Evolutionary conservation across 2,329 filamentous ascomycete genomes (phyloP), one percentile per base, ranked within the genome.

Genomic region (Cryphonectria naterciae): DNA sequence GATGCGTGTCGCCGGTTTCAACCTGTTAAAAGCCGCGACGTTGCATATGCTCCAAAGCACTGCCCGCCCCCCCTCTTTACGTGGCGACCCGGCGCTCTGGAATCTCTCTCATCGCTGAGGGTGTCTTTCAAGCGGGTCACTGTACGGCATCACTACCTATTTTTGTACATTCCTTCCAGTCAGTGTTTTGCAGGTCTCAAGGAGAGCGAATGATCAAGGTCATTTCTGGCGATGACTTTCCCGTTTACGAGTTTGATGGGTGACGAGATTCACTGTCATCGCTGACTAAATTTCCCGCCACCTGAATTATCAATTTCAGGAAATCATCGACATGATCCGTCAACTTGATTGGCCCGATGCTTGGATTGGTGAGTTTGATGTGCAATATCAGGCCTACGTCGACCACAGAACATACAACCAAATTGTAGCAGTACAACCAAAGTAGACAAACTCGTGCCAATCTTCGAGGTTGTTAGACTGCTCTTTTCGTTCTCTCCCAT

Each of bases 11-110:
- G 10, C 7, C 17, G 35, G 35, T 35, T 61, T 8, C 11, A 35
- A 19, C 58, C 32, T 39, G 32, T 64, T 22, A 64, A 64, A 46
- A 64, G 41, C 61, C 61, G 61, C 37, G 39, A 64, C 37, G 61
- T 64, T 64, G 61, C 39, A 64, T 46, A 10, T 39, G 37, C 19
- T 39, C 61, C 61, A 15, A 8, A 32, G 60, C 35, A 41, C 60
- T 2, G 37, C 61, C n/a, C 61, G n/a, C 37, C 25, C 22, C 37
- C 43, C 19, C 22, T 22, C 22, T 7, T 25, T 37, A 4, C 37
- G 61, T 64, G 61, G 61, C 61, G 61, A 64, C 61, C 61, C 61
- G 61, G 39, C 39, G 61, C 37, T 64, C 61, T 46, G 61, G 61
- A 19, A 41, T 39, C 37, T 41, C 28, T 13, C n/a, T 17, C 37